phyloP scores from a whole-genome alignment of 495 filamentous ascomycete genomes.

The Aspergillus coremiiformis region DNA sequence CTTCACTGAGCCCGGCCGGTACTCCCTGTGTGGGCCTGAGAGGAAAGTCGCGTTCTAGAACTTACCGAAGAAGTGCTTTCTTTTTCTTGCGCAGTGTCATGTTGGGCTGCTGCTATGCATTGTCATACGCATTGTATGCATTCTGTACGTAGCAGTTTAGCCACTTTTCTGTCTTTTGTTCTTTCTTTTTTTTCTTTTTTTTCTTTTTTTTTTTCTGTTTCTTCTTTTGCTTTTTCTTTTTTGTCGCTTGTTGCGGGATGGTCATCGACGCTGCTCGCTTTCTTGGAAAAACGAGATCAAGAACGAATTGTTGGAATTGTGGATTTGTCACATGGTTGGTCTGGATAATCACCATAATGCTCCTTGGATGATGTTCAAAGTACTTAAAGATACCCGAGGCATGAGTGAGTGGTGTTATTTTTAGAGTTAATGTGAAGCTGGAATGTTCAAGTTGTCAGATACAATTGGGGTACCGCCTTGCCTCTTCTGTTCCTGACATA shows the following conservation, averaged over 20 bases:
- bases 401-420: slow-evolving; percentile 3
- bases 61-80: neutral
- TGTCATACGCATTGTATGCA: neutral
- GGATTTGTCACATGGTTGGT: neutral
- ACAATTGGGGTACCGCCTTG: neutral
- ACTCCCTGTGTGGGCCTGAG: neutral
- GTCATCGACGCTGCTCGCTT: neutral
- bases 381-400: slow-evolving; percentile 5
- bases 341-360: neutral
- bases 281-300: neutral
- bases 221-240: neutral
- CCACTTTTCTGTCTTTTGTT: neutral
- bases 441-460: neutral
- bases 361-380: neutral
- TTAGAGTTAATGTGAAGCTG: slow-evolving; percentile 2
- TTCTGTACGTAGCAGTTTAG: neutral
- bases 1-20: neutral
- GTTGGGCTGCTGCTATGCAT: slow-evolving; percentile 1
- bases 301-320: neutral
- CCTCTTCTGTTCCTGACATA: neutral
- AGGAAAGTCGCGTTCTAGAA: neutral
- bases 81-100: neutral
- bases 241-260: neutral
- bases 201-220: no score
- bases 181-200: neutral